These are phyloP conservation scores for Fomitopsis pinicola DNA, from an alignment of 1,284 basidiomycete species.

Conservation along the genomic window DNA sequence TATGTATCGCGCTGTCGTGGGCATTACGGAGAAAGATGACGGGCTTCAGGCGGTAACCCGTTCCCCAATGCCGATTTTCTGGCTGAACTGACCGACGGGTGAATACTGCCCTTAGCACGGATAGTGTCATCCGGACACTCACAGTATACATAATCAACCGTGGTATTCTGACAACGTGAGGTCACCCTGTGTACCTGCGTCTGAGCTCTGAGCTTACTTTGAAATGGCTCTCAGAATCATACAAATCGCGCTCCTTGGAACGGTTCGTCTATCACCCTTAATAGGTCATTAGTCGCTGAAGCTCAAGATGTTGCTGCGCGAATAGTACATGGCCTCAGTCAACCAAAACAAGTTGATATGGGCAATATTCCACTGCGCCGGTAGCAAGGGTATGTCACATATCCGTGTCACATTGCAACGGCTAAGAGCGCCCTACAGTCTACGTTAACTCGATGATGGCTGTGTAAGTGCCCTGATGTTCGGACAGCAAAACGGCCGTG, in stretches of 20 bases:
- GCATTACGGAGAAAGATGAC: background rate
- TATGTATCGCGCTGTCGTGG: background rate
- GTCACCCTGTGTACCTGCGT: background rate
- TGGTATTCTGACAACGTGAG: background rate
- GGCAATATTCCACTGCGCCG: background rate
- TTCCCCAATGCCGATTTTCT: background rate
- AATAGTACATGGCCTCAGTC: background rate
- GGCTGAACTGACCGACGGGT: background rate
- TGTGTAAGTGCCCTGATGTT: background rate
- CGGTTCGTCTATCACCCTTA: background rate
- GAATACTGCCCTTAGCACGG: background rate
- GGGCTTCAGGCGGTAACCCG: background rate
- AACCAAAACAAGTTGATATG: background rate
- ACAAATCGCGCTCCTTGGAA: background rate
- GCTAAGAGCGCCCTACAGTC: background rate
- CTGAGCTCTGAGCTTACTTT: background rate
- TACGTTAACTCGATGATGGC: conserved; percentile 1
- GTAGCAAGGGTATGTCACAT: background rate
- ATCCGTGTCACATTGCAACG: too few relatives aligned
- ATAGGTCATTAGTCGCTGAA: too few relatives aligned
- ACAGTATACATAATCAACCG: background rate
- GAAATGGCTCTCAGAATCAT: background rate
- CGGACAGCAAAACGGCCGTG: too few relatives aligned
- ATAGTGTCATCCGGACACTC: background rate
- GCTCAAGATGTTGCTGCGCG: too few relatives aligned